Percentiles rank a stretch among this genome's conserved stretches.
Conservation (phyloP, 257 asterid species). For the Capsicum pubescens region DNA sequence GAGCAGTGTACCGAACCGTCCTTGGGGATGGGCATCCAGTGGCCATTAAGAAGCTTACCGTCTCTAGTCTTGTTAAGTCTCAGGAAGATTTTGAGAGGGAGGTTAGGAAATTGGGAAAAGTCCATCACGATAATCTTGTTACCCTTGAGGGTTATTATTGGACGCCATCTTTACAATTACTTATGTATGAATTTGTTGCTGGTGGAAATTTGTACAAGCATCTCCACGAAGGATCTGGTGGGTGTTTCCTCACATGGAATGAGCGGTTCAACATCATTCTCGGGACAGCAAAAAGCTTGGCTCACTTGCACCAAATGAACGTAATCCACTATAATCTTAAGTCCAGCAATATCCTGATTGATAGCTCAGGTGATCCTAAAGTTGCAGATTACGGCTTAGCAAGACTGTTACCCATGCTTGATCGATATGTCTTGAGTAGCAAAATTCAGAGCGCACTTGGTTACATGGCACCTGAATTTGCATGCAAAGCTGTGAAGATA, state of each 20-base stretch:
- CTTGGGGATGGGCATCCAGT: constrained; percentile 78
- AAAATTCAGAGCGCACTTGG: constrained; percentile 94
- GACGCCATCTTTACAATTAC: constrained; percentile 87
- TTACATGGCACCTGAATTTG: constrained; percentile 94
- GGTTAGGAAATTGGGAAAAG: constrained; percentile 67
- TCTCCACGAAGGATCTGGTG: constrained; percentile 70
- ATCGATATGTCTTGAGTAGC: constrained; percentile 80
- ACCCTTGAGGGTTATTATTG: constrained; percentile 87
- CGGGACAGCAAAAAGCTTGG: constrained; percentile 77
- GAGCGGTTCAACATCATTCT: constrained; percentile 72
- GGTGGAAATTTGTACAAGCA: constrained; percentile 82
- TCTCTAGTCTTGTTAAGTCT: constrained; percentile 79
- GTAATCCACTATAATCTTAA: constrained; percentile 84
- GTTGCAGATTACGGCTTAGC: constrained; percentile 87
- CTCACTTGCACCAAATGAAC: constrained; percentile 75
- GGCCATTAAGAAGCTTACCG: constrained; percentile 87
- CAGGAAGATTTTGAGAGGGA: constrained; percentile 86
- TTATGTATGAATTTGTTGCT: constrained; percentile 72
- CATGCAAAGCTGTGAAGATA: constrained; percentile 82
- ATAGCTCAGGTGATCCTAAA: constrained; percentile 68
- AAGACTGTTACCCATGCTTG: constrained; percentile 71
- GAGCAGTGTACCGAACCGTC: constrained; percentile 76
- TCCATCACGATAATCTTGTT: constrained; percentile 66
- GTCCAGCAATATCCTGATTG: constrained; percentile 78
- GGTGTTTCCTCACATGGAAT: constrained; percentile 64